These are phyloP conservation scores for Elsinoe necatrix DNA, from an alignment of 2,329 filamentous ascomycete species.

Conservation along the genomic window DNA sequence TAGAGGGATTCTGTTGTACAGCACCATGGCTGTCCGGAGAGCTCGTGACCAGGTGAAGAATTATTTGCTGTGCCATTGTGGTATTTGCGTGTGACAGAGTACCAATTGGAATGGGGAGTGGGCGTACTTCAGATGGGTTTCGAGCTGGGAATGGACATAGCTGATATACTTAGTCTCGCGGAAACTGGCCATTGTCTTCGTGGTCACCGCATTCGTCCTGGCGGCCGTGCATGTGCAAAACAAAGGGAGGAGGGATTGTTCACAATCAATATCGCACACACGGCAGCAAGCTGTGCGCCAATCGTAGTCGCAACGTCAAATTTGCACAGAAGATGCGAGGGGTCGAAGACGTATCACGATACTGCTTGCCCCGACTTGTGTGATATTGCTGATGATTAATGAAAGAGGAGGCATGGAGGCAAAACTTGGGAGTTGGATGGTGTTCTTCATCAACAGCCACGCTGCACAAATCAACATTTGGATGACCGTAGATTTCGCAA, in stretches of 20 bases:
- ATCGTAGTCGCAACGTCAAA: no score
- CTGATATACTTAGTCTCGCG: not conserved
- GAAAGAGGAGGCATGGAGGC: not conserved
- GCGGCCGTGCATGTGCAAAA: not conserved
- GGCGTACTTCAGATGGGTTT: no score
- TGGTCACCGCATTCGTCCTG: not conserved
- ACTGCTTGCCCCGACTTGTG: not conserved
- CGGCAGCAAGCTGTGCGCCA: no score
- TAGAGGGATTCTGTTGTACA: not conserved
- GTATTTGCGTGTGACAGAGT: not conserved
- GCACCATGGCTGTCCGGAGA: not conserved
- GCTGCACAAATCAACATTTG: not conserved
- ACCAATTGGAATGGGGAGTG: not conserved
- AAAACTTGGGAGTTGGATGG: no score
- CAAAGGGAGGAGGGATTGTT: not conserved
- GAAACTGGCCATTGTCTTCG: not conserved
- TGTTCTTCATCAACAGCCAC: not conserved
- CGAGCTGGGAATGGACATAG: no score
- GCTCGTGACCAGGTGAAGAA: not conserved
- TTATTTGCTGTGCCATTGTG: not conserved
- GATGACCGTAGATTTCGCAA: not conserved
- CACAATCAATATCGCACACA: not conserved
- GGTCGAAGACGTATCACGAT: no score
- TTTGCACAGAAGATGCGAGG: no score
- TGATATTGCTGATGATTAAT: not conserved